Evolutionary conservation across 331 rosid species (phyloP), one percentile per base, ranked within the genome.

Genomic region (Quercus phellos): DNA sequence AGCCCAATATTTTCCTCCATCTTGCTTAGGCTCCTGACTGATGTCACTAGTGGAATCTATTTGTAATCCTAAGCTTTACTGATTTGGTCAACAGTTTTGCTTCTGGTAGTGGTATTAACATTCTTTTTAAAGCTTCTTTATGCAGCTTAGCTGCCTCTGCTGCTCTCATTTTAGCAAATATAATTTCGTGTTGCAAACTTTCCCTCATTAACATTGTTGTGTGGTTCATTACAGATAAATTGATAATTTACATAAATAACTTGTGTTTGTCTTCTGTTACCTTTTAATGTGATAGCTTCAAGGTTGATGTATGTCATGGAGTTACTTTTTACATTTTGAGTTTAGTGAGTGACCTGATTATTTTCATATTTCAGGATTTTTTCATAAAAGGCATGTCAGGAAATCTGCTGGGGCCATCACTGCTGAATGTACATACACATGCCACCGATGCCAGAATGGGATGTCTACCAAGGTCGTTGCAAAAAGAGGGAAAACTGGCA

Each of bases 351-450:
- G 73, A 55, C 75, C 88, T 88, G 79, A 81, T 75, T 63, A 64
- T 73, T 59, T 53, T 72, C 32, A 71, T 76, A 21, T 81, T 79
- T 75, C 86, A 95, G 99, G 98, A 63, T 83, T 85, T 83, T 95
- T 91, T 74, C 99, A 95, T 83, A 95, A 90, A 92, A 87, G 86
- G 87, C 99, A 95, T 89, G 96, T 64, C 74, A 90, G 78, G 82
- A 91, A 85, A 84, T 91, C 86, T 73, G 86, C 86, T 51, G 88
- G 91, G 77, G 83, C 90, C 43, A 29, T 58, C 56, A 75, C 81
- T 64, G 78, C 93, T 4, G 77, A 74, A 70, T 82, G 84, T 85
- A 78, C 84, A 8, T 90, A 87, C 78, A 81, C 92, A 79, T 95
- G 99, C 84, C 90, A 87, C 75, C 85, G 51, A 68, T 92, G 99